Base-by-base conservation (phyloP, 805 yeast species). In the Lachancea thermotolerans region DNA sequence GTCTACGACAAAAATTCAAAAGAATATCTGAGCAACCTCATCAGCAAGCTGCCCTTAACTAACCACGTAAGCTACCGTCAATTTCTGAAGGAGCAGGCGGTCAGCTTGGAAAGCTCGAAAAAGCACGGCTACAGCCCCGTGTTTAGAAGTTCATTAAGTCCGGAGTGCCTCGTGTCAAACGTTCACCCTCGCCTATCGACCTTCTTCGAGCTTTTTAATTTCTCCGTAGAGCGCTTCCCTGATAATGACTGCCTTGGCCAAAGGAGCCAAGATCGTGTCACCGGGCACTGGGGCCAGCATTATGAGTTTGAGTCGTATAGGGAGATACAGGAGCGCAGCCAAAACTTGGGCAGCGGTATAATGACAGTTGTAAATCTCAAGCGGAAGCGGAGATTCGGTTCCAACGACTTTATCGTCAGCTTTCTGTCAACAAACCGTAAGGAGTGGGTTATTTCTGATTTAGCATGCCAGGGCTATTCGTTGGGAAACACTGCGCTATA, bases 361-460 rank as follows among this genome's bases (percentile, higher is more conserved):
- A 54, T 72, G 45, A 60, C 73, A 2, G 57, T 72, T 31, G 75
- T 78, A 18, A 65, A 66, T 48, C 53, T 55, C 16, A 68, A 62
- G 41, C 65, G 70, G 35, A 41, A 54, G 44, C 59, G 51, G 18
- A 57, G 59, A 48, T 58, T 59, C n/a, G 48, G 55, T n/a, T 35
- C 50, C 0, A 58, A 63, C 21, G 61, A 67, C 33, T 81, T 79
- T 53, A 66, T 80, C 33, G 72, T 81, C 38, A 68, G 83, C 1
- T 54, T 82, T 15, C 75, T 77, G 59, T 73, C 83, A 18, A 68
- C 72, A 15, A 82, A 82, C 58, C 68, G 79, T 40, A 69, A 75
- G 8, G 86, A 84, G 62, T 85, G 93, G 93, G 70, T 73, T 29
- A 59, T 83, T 15, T 63, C 84, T 27, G 93, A 85, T 64, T 61